These are phyloP conservation scores for Penicillium expansum DNA, from an alignment of 2,329 filamentous ascomycete species.

Conservation along the genomic window DNA sequence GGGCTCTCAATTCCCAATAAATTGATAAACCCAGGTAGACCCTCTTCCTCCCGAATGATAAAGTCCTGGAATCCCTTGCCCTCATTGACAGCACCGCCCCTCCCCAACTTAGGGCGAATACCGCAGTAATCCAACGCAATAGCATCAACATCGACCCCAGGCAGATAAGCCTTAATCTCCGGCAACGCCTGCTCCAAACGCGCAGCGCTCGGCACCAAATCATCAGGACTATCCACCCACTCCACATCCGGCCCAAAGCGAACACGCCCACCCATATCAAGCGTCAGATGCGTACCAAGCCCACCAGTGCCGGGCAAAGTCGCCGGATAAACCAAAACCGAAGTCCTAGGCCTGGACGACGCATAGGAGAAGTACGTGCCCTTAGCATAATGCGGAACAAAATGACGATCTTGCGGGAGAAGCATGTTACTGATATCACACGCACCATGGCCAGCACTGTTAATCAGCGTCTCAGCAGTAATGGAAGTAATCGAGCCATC, in stretches of 20 bases:
- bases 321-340: conserved; percentile 81
- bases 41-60: conserved; percentile 71
- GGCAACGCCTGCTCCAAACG: conserved; percentile 65
- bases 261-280: conserved; percentile 79
- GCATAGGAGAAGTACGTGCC: conserved; percentile 91
- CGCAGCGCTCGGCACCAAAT: conserved; percentile 65
- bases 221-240: conserved; percentile 71
- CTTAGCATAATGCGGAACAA: conserved; percentile 77
- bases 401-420: conserved; percentile 51
- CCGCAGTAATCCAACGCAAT: conserved; percentile 84
- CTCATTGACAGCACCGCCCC: conserved; percentile 55
- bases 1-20: conserved; percentile 91
- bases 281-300: conserved; percentile 89
- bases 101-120: conserved; percentile 79
- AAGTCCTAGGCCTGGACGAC: conserved; percentile 61
- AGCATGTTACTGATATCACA: conserved; percentile 80
- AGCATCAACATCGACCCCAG: conserved; percentile 63
- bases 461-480: conserved; percentile 74
- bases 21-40: conserved; percentile 80
- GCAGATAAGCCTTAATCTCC: conserved; percentile 78
- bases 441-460: conserved; percentile 79
- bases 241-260: conserved; percentile 95
- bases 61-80: conserved; percentile 77
- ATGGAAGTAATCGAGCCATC: conserved; percentile 53
- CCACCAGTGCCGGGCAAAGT: conserved; percentile 78